A percentile compares a stretch with the other conserved stretches of the same genome.
phyloP scores from a whole-genome alignment of 768 basidiomycete species.

The Boletellus sp. region DNA sequence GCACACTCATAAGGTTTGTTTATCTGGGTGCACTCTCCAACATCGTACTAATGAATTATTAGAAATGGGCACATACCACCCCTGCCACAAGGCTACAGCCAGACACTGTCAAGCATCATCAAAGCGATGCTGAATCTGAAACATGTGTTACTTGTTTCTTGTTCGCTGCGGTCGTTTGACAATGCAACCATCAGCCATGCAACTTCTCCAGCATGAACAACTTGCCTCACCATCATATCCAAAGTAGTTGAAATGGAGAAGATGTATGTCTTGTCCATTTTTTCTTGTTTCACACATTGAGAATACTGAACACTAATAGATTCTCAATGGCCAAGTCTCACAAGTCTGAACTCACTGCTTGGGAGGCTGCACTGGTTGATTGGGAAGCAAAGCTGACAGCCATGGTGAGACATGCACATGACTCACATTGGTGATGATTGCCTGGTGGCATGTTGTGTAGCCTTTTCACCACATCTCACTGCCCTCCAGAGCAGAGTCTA shows the following conservation, averaged over 20 bases:
- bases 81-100: slow-evolving; percentile 79
- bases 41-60: background rate
- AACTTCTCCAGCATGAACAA: slow-evolving; percentile 77
- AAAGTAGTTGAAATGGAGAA: slow-evolving; percentile 77
- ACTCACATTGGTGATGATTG: no score
- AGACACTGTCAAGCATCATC: slow-evolving; percentile 66
- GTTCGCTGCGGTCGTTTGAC: background rate
- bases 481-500: no score
- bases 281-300: background rate
- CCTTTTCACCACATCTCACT: no score
- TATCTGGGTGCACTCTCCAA: background rate
- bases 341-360: slow-evolving; percentile 53
- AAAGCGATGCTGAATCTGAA: slow-evolving; percentile 84
- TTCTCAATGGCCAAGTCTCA: slow-evolving; percentile 62
- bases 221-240: slow-evolving; percentile 62
- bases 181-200: slow-evolving; percentile 79
- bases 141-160: slow-evolving; percentile 51
- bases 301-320: slow-evolving; percentile 34
- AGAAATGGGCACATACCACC: slow-evolving; percentile 91
- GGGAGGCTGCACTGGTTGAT: slow-evolving; percentile 54
- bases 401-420: no score
- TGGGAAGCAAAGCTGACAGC: slow-evolving; percentile 50
- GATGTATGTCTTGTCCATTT: slow-evolving; percentile 44
- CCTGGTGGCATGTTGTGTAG: no score
- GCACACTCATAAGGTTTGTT: slow-evolving; percentile 72